Percentiles rank a stretch among this genome's conserved stretches.
These are phyloP conservation scores for Vigna nakashimae DNA, from an alignment of 306 rosid species.

Conservation along the genomic window DNA sequence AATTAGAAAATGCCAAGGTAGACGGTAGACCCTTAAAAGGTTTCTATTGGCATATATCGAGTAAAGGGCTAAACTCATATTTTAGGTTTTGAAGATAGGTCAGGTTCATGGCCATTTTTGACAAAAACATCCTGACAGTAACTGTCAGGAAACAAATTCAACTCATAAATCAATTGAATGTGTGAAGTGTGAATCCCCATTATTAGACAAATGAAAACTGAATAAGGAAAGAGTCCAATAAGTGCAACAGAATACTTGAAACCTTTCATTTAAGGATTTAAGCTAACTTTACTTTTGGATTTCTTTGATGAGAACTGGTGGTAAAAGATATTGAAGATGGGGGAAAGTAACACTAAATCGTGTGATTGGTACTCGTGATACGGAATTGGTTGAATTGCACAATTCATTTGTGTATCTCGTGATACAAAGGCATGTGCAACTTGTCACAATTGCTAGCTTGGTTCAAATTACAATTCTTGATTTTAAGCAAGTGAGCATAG, in stretches of 20 bases:
- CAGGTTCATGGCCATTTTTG: not conserved
- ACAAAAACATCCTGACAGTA: not conserved
- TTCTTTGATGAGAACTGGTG: not conserved
- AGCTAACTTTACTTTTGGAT: not conserved
- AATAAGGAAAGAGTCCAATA: not conserved
- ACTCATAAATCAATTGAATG: not conserved
- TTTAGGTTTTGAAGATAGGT: not conserved
- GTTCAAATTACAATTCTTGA: not conserved
- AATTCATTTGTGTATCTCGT: not conserved
- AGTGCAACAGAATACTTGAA: not conserved
- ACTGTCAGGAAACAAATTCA: not conserved
- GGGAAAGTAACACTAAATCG: not conserved
- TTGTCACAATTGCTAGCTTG: not conserved
- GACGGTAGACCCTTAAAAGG: not conserved
- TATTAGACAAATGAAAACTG: not conserved
- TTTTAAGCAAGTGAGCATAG: slow-evolving; percentile 1
- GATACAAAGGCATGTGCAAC: slow-evolving; percentile 4
- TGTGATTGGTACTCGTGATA: not conserved
- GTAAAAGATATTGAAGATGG: not conserved
- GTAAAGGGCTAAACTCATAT: not conserved
- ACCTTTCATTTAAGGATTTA: not conserved
- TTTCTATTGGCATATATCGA: not conserved
- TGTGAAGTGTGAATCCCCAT: not conserved
- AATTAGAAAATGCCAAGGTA: not conserved
- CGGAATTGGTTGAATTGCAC: not conserved